Evolutionary conservation across 371 early-diverging fungal species (phyloP), one percentile per base, ranked within the genome.

Genomic region (Mortierella sp.): DNA sequence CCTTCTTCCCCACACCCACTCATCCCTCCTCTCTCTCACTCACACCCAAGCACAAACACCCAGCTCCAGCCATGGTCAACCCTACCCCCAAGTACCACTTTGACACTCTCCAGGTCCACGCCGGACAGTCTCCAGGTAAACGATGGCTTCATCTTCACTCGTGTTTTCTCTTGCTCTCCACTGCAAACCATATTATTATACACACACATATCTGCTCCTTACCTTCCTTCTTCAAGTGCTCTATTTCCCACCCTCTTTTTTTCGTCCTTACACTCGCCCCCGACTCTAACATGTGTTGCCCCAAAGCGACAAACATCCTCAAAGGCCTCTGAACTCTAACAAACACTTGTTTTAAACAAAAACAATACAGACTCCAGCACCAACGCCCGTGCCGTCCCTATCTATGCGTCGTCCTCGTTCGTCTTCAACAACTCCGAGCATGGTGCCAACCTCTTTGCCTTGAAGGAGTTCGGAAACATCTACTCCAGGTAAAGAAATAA

Each of bases 101-200:
- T 84, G 97, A 97, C 78, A 97, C 98, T 21, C 93, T 97, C 42
- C 97, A 97, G 86, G 88, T 98, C n/a, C 98, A 98, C 82, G 97
- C 96, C 68, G 98, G 97, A 28, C 96, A 96, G 42, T 65, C 80
- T 6, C 92, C 92, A 8, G 92, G 84, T 84, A 84, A 75, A 48
- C 42, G 19, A 8, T 24, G 0, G 47, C 50, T 48, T 24, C 34
- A 55, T 34, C 14, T 31, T 1, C 11, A 57, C 26, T 4, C 58
- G 13, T 58, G 58, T 13, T 3, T 16, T 3, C 28, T 58, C 31
- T 28, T 19, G 31, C 19, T 63, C 63, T 34, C 63, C 63, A 63
- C 34, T 31, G 19, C 19, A 63, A 63, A 31, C 19, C 60, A 60
- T 31, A 19, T 19, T 31, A 19, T 19, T 19, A 31, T 16, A 34